Percentiles rank a stretch among this genome's conserved stretches.
Evolutionary conservation across 768 basidiomycete species (phyloP).

Genomic region (Pleurotus ostreatus): DNA sequence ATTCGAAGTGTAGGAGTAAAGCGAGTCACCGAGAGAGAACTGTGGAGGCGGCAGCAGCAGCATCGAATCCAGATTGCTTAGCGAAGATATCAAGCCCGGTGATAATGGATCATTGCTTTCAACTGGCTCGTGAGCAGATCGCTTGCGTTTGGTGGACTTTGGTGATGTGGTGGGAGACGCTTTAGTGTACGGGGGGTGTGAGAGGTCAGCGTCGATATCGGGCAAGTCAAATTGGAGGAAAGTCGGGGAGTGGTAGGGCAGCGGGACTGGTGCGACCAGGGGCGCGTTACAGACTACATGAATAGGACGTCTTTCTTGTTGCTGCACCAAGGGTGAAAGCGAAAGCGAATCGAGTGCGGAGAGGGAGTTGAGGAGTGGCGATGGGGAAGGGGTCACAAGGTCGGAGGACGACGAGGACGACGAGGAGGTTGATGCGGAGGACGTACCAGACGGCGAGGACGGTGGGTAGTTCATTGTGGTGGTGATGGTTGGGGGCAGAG

Average conservation of each 20-base stretch:
- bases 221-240: conserved; percentile 68
- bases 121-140: conserved; percentile 19
- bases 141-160: conserved; percentile 45
- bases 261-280: conserved; percentile 63
- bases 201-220: conserved; percentile 66
- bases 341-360: conserved; percentile 16
- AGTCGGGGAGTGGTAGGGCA: conserved; percentile 66
- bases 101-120: conserved; percentile 11
- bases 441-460: conserved; percentile 14
- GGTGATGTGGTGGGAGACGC: conserved; percentile 10
- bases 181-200: conserved; percentile 57
- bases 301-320: conserved; percentile 16
- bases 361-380: conserved; percentile 11
- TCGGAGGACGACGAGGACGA: conserved; percentile 16
- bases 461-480: conserved; percentile 20
- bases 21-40: not conserved
- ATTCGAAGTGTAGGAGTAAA: not conserved
- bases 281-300: conserved; percentile 64
- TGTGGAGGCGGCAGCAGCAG: conserved; percentile 1
- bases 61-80: conserved; percentile 9
- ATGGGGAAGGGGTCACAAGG: conserved; percentile 10
- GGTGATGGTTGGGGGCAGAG: conserved; percentile 11
- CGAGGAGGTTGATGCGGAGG: conserved; percentile 14
- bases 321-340: conserved; percentile 16
- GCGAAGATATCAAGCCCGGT: conserved; percentile 14